Base-by-base conservation (phyloP, 345 rosid species). In the Eucalyptus polybractea region DNA sequence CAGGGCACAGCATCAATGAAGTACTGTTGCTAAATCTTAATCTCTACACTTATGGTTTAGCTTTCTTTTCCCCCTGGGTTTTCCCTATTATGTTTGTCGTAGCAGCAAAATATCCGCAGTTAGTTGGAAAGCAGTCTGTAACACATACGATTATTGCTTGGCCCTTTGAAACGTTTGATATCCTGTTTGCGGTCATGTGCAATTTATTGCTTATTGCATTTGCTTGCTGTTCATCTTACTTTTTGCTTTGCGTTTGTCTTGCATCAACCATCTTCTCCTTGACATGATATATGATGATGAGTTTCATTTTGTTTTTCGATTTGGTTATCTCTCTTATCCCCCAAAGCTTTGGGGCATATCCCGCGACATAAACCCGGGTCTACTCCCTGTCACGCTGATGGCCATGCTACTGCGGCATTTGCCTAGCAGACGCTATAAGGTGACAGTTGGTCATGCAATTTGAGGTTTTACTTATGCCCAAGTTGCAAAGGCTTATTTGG, bases 181-280 rank as follows among this genome's bases (percentile, higher is more conserved):
- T 0, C 47, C 13, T 0, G 29, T 21, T 40, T 4, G 27, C 0
- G 3, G 83, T 76, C 45, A 21, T 76, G 47, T 76, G 15, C 47
- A 6, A 40, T 76, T 21, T 76, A n/a, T n/a, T n/a, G 76, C 37
- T 65, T 65, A 65, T 76, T 40, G 83, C 13, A 76, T 76, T 76
- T 76, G 47, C 27, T 21, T 37, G 8, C 83, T 10, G 83, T 21
- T 37, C 83, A 76, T 76, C 83, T 76, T 37, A 72, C 11, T 19
- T 72, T 72, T 72, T 0, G 45, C 8, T 37, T 72, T 33, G 45
- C 15, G 8, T 37, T 37, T 76, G 83, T 37, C 45, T 76, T 37
- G 83, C 83, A 40, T 76, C 47, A 40, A 76, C 3, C 47, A 40
- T 22, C 85, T 11, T 40, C 85, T 76, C 85, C 47, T 40, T 40